Evolutionary conservation across 2,329 filamentous ascomycete genomes (phyloP).

Genomic region (Ilyonectria sp.): DNA sequence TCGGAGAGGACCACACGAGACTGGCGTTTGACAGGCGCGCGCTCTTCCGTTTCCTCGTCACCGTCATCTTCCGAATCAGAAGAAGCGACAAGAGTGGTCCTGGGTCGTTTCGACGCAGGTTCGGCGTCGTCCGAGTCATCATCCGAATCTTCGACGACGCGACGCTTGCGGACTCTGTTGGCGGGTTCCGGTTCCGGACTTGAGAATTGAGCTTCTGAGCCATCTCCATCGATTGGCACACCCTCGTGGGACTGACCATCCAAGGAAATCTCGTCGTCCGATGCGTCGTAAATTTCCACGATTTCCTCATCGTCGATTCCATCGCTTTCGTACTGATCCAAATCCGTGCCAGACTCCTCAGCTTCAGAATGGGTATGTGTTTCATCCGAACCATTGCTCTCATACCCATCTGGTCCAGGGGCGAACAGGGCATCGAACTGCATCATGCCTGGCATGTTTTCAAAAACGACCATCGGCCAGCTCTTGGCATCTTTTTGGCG

Average conservation of each 20-base stretch:
- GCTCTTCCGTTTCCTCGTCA: constrained; percentile 9
- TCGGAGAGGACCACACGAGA: constrained; percentile 19
- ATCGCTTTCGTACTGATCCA: constrained; percentile 57
- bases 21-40: not conserved
- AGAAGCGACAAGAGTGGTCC: constrained; percentile 34
- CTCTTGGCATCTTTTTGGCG: constrained; percentile 36
- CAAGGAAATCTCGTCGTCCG: constrained; percentile 48
- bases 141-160: constrained; percentile 51
- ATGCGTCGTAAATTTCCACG: constrained; percentile 44
- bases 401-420: constrained; percentile 20
- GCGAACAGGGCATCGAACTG: constrained; percentile 37
- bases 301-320: constrained; percentile 56
- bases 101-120: constrained; percentile 44
- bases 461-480: constrained; percentile 53
- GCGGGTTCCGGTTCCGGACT: constrained; percentile 26
- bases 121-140: constrained; percentile 37
- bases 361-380: constrained; percentile 28
- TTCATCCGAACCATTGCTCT: constrained; percentile 36
- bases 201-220: constrained; percentile 41
- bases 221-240: constrained; percentile 29
- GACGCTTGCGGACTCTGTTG: constrained; percentile 47
- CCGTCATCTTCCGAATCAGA: constrained; percentile 44
- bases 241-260: constrained; percentile 8
- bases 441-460: constrained; percentile 34
- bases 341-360: constrained; percentile 36